Percentiles rank a stretch among this genome's conserved stretches.
phyloP scores from a whole-genome alignment of 1,284 basidiomycete species.

The Trametes polyzona region DNA sequence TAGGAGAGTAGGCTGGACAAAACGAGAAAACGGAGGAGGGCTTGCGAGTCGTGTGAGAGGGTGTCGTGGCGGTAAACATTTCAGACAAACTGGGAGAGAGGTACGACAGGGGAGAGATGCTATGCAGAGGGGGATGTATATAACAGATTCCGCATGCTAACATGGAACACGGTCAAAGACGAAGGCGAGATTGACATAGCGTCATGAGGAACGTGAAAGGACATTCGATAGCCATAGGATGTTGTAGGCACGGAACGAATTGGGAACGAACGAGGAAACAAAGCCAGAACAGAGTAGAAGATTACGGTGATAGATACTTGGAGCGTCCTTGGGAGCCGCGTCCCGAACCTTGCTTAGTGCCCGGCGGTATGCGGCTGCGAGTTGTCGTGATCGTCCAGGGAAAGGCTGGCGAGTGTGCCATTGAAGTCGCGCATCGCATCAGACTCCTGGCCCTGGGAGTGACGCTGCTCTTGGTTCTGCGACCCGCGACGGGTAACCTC shows the following conservation, averaged over 20 bases:
- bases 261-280: slow-evolving; percentile 22
- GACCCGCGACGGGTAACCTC: slow-evolving; percentile 31
- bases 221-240: slow-evolving; percentile 30
- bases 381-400: slow-evolving; percentile 50
- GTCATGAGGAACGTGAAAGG: slow-evolving; percentile 30
- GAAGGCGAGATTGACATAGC: slow-evolving; percentile 29
- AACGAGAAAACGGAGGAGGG: slow-evolving; percentile 31
- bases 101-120: slow-evolving; percentile 23
- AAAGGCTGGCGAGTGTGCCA: slow-evolving; percentile 73
- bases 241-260: slow-evolving; percentile 23
- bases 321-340: neutral
- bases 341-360: no score
- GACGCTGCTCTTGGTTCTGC: slow-evolving; percentile 47
- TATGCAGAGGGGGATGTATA: slow-evolving; percentile 27
- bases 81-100: slow-evolving; percentile 16
- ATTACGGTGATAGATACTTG: slow-evolving; percentile 16
- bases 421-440: slow-evolving; percentile 71
- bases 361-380: slow-evolving; percentile 26
- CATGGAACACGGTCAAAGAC: slow-evolving; percentile 30
- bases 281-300: slow-evolving; percentile 13
- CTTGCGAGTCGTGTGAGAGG: slow-evolving; percentile 22
- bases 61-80: slow-evolving; percentile 24
- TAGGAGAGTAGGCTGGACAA: slow-evolving; percentile 29
- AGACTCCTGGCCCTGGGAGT: slow-evolving; percentile 42
- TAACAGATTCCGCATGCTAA: slow-evolving; percentile 35